Percentiles rank a stretch among this genome's conserved stretches.
Evolutionary conservation across 768 basidiomycete genomes (phyloP).

Genomic region (Serpula lacrymans): DNA sequence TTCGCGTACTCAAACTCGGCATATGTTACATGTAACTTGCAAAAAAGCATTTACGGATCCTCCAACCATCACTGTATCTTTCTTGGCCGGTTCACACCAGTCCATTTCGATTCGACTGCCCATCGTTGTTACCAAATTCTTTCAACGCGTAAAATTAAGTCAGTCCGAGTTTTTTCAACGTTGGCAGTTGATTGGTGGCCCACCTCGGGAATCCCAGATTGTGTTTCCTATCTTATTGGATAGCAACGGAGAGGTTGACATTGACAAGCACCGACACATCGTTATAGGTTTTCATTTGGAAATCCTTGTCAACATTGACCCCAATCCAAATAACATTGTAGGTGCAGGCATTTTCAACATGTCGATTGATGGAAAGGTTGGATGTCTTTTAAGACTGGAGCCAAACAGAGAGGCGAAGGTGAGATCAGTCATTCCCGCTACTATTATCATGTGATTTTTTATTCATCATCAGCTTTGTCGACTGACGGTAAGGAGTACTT

Average conservation of each 20-base stretch:
- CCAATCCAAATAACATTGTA: slow-evolving; percentile 91
- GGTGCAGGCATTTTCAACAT: slow-evolving; percentile 96
- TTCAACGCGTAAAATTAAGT: slow-evolving; percentile 87
- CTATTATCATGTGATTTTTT: not conserved
- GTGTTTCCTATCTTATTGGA: slow-evolving; percentile 81
- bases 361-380: slow-evolving; percentile 89
- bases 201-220: slow-evolving; percentile 87
- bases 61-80: slow-evolving; percentile 84
- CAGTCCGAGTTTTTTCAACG: slow-evolving; percentile 92
- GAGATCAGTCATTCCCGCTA: slow-evolving; percentile 16
- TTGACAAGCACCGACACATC: slow-evolving; percentile 68
- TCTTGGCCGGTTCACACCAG: slow-evolving; percentile 89
- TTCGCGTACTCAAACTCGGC: slow-evolving; percentile 86
- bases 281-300: slow-evolving; percentile 76
- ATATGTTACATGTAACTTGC: slow-evolving; percentile 92
- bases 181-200: slow-evolving; percentile 96
- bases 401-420: slow-evolving; percentile 97
- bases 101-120: slow-evolving; percentile 82
- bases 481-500: slow-evolving; percentile 91
- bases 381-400: slow-evolving; percentile 88
- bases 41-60: slow-evolving; percentile 75
- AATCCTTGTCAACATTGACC: slow-evolving; percentile 81
- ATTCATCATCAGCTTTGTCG: slow-evolving; percentile 70
- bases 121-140: slow-evolving; percentile 85
- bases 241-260: slow-evolving; percentile 67